Conservation (phyloP, 192 early-diverging fungal genomes). For the Anaeromyces robustus region DNA sequence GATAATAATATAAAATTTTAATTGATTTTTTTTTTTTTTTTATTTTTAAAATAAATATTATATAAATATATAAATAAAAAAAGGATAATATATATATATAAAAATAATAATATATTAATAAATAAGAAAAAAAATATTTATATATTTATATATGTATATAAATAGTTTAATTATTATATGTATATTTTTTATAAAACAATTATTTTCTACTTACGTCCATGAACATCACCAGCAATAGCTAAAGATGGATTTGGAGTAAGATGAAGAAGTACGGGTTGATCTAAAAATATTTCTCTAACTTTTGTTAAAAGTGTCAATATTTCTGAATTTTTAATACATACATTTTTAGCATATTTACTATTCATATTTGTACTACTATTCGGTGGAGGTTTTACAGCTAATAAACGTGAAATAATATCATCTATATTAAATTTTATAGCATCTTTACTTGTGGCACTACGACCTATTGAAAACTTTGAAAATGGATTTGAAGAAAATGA, state of each 20-base stretch:
- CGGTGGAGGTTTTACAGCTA: conserved; percentile 38
- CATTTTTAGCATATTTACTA: neutral
- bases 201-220: neutral
- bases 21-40: no score
- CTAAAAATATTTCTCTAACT: conserved; percentile 73
- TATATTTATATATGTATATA: neutral
- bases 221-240: neutral
- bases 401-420: conserved; percentile 71
- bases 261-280: conserved; percentile 53
- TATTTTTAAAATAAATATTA: no score
- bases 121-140: no score
- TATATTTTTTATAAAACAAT: neutral
- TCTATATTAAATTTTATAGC: conserved; percentile 47
- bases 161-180: no score
- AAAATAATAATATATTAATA: no score
- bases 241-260: conserved; percentile 12
- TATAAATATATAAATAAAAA: no score
- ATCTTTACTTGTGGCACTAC: neutral
- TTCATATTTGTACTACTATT: neutral
- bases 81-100: no score
- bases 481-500: neutral
- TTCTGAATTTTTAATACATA: conserved; percentile 62
- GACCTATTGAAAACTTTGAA: neutral
- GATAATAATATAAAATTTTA: no score
- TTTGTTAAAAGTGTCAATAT: conserved; percentile 70